Percentiles rank a stretch among this genome's conserved stretches.
Conservation (phyloP, 352 stramenopile species). For the Phytophthora pisi region DNA sequence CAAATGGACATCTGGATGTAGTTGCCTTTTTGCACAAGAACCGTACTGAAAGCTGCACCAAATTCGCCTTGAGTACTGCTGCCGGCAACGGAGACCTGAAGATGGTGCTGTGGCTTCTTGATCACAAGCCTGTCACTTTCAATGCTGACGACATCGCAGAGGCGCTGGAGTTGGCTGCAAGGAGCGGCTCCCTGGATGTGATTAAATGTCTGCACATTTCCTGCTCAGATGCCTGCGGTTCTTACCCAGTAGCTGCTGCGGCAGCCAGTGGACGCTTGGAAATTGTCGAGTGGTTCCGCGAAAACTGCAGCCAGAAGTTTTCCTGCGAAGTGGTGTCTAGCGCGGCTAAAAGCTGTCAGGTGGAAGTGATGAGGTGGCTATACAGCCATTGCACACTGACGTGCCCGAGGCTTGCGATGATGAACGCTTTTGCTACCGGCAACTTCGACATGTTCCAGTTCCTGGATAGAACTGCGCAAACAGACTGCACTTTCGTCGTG, state of each 20-base stretch:
- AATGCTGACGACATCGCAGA: conserved; percentile 11
- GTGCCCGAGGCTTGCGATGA: conserved; percentile 4
- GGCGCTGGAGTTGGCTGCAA: conserved; percentile 10
- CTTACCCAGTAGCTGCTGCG: conserved; percentile 3
- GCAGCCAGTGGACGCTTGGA: conserved; percentile 12
- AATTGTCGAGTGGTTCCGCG: conserved; percentile 14
- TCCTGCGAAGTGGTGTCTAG: conserved; percentile 4
- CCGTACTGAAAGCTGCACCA: conserved; percentile 22
- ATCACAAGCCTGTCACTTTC: background rate
- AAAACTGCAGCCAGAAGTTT: conserved; percentile 4
- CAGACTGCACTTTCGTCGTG: conserved; percentile 2
- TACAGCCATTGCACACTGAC: background rate
- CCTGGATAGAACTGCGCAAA: conserved; percentile 1
- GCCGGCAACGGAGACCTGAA: conserved; percentile 13
- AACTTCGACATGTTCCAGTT: conserved; percentile 27
- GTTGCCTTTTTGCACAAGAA: conserved; percentile 17
- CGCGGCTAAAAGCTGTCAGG: conserved; percentile 13
- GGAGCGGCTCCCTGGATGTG: conserved; percentile 8
- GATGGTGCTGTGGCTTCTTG: conserved; percentile 18
- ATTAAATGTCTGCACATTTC: conserved; percentile 6
- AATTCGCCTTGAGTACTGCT: conserved; percentile 12
- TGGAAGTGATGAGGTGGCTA: conserved; percentile 16
- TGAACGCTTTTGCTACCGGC: conserved; percentile 7
- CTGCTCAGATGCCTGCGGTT: conserved; percentile 7
- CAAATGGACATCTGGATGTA: conserved; percentile 18